Percentiles rank a stretch among this genome's conserved stretches.
phyloP scores from a whole-genome alignment of 805 yeast species.

The Candida ponderosae region DNA sequence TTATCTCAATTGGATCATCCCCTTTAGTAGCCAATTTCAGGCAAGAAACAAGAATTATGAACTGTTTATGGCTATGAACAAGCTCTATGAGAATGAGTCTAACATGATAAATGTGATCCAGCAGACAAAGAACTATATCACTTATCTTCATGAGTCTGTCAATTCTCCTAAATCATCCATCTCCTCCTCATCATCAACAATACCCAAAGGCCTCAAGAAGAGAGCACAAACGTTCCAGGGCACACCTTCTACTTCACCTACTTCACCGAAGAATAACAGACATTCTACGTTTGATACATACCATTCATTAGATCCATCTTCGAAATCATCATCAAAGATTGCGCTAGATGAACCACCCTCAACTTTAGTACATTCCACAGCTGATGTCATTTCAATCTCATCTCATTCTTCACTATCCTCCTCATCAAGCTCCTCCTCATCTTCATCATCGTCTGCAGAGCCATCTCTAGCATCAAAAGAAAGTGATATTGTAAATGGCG shows the following conservation, averaged over 20 bases:
- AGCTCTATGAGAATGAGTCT: constrained; percentile 26
- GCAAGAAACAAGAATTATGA: constrained; percentile 30
- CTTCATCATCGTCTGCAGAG: constrained; percentile 2
- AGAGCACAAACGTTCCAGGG: constrained; percentile 26
- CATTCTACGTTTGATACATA: not conserved
- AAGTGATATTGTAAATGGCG: constrained; percentile 15
- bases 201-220: constrained; percentile 11
- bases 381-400: not conserved
- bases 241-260: too few species aligned
- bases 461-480: constrained; percentile 4
- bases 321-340: too few species aligned
- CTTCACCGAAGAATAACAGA: too few species aligned
- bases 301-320: not conserved
- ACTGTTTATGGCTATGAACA: constrained; percentile 27
- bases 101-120: constrained; percentile 32
- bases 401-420: not conserved
- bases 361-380: constrained; percentile 4
- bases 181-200: too few species aligned
- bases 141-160: constrained; percentile 16
- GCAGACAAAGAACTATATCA: constrained; percentile 26
- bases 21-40: constrained; percentile 32
- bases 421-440: not conserved
- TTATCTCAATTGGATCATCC: constrained; percentile 28
- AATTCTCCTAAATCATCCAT: too few species aligned
- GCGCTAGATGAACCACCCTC: constrained; percentile 7